These are phyloP conservation scores for Plasmopara halstedii DNA, from an alignment of 352 stramenopile genomes.

Conservation along the genomic window DNA sequence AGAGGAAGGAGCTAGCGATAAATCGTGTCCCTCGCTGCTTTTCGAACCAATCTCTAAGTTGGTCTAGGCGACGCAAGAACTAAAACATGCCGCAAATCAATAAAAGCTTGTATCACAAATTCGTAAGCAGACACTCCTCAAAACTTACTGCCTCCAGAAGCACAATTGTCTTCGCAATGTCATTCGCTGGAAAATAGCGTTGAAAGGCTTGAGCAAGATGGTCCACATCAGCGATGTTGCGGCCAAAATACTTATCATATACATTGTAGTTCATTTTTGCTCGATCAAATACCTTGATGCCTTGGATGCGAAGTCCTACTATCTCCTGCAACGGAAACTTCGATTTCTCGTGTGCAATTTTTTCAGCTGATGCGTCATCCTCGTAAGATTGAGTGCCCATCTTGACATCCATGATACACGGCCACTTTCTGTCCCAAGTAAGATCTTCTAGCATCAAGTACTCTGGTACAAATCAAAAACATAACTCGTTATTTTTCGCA, in stretches of 20 bases:
- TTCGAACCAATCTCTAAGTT: constrained; percentile 68
- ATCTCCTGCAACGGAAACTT: constrained; percentile 91
- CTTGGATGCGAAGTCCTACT: constrained; percentile 92
- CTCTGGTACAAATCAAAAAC: constrained; percentile 20
- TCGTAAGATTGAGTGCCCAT: constrained; percentile 94
- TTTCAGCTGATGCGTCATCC: constrained; percentile 75
- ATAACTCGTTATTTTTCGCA: neutral
- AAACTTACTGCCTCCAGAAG: constrained; percentile 40
- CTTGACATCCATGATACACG: constrained; percentile 96
- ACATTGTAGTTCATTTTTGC: constrained; percentile 49
- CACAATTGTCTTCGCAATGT: constrained; percentile 17
- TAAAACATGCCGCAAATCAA: constrained; percentile 10
- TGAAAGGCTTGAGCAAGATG: constrained; percentile 61
- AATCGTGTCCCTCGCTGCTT: constrained; percentile 81
- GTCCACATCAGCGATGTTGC: constrained; percentile 41
- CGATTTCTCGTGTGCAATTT: constrained; percentile 81
- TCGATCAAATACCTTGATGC: constrained; percentile 85
- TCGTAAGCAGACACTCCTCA: neutral
- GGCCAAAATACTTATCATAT: constrained; percentile 86
- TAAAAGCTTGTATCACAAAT: neutral
- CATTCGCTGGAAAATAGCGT: constrained; percentile 64
- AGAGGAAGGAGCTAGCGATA: constrained; percentile 92
- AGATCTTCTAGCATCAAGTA: constrained; percentile 89
- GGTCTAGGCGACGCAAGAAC: constrained; percentile 60
- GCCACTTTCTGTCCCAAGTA: constrained; percentile 66